These are phyloP conservation scores for Xylaria sp. DNA, from an alignment of 2,329 filamentous ascomycete genomes.

Conservation along the genomic window DNA sequence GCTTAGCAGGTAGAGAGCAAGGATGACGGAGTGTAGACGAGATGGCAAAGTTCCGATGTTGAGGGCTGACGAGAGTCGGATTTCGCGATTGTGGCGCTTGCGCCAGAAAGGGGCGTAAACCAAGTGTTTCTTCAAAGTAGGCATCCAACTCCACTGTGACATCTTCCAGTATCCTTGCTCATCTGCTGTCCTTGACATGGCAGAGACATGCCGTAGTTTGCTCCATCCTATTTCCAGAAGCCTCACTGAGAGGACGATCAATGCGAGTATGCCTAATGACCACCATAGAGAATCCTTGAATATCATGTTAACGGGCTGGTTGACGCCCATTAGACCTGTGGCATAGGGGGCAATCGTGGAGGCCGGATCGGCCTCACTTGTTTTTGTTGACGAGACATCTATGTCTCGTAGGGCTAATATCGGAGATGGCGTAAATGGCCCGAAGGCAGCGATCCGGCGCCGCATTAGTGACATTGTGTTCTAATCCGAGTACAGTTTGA, in stretches of 20 bases:
- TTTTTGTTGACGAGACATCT: slow-evolving; percentile 23
- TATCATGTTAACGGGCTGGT: slow-evolving; percentile 61
- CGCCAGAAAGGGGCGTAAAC: slow-evolving; percentile 67
- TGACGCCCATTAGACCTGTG: slow-evolving; percentile 63
- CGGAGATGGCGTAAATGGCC: slow-evolving; percentile 35
- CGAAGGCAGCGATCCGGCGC: slow-evolving; percentile 43
- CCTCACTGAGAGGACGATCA: slow-evolving; percentile 59
- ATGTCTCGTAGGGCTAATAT: slow-evolving; percentile 38
- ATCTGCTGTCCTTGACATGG: slow-evolving; percentile 59
- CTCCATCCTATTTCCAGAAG: slow-evolving; percentile 60
- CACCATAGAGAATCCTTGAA: slow-evolving; percentile 66
- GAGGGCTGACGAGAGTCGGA: slow-evolving; percentile 63
- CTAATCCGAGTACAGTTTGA: slow-evolving; percentile 18
- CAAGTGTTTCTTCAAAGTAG: slow-evolving; percentile 65
- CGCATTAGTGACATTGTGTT: slow-evolving; percentile 40
- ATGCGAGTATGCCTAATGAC: slow-evolving; percentile 61
- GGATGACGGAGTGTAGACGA: slow-evolving; percentile 64
- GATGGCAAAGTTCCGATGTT: slow-evolving; percentile 68
- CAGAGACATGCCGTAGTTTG: slow-evolving; percentile 62
- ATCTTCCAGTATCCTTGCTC: slow-evolving; percentile 65
- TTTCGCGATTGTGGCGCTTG: slow-evolving; percentile 71
- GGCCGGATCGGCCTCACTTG: slow-evolving; percentile 33
- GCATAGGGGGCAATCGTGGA: slow-evolving; percentile 62
- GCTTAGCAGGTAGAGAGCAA: slow-evolving; percentile 62
- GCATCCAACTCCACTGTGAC: slow-evolving; percentile 65